Base-by-base conservation (phyloP, 2,329 filamentous ascomycete species). In the Aphanoascus verrucosus region DNA sequence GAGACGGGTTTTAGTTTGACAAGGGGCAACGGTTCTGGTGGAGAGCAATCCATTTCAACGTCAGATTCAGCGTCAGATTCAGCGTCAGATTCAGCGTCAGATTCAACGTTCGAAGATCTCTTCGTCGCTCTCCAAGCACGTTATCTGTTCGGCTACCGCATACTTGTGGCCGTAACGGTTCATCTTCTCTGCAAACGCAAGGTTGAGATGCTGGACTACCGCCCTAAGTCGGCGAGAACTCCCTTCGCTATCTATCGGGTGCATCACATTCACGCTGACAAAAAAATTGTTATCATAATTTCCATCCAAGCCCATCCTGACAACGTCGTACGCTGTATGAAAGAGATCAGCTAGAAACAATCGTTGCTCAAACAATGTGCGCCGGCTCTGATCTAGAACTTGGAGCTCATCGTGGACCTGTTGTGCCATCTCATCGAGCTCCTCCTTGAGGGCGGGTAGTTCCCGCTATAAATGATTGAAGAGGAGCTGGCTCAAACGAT, bases 331-430 rank as follows among this genome's bases (percentile, higher is more conserved):
- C 53, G 72, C 73, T 0, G 58, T 60, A 12, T 68, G 62, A 38
- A 69, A 67, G 19, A 74, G 66, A 6, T 65, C 58, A 5, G 71
- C 58, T 32, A 67, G 58, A 35, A 63, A 64, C 2, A 84, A 0
- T 69, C 63, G 70, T 56, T 83, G 77, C 52, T 82, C 73, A 0
- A 65, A 53, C 0, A 67, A 23, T 8, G 41, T 52, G 11, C 2
- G 12, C 17, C 53, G 48, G 28, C 38, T 38, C 9, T 14, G 64
- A 0, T 82, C 81, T 0, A 85, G 69, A 47, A 19, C 19, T 17
- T 42, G 41, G 43, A 54, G 40, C 19, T 42, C 41, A 12, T 31
- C 32, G 19, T 8, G 40, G n/a, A 41, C 51, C 12, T 17, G n/a
- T 48, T 28, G 14, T 48, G 46, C 40, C 51, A 41, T 42, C 23